Base-by-base conservation (phyloP, 1,284 basidiomycete species). In the Irpex lacteus region DNA sequence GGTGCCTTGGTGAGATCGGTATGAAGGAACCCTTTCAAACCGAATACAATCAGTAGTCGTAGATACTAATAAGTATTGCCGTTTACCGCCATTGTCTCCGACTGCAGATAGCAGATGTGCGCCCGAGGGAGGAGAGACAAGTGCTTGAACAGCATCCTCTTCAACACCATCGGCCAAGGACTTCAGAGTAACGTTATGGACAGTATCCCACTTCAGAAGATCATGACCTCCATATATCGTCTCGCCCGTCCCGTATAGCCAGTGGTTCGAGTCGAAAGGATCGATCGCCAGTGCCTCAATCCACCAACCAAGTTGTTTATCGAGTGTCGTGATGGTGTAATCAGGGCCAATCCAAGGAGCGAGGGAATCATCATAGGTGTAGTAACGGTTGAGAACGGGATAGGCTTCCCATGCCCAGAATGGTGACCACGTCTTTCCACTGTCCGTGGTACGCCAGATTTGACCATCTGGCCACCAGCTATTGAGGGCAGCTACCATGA, bases 401-500 rank as follows among this genome's bases (percentile, higher is more conserved):
- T 85, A 85, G 21, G 68, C 69, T 18, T 68, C 72, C 84, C 83
- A 87, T 7, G 74, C 75, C 86, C 86, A 89, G 18, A 88, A 74
- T 0, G 79, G 74, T n/a, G 81, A 79, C 85, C 85, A 87, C 0
- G 81, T 82, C 37, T 77, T 69, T 55, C 85, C 85, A 57, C 84
- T 76, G 69, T 89, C 76, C 2, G 77, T 84, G 5, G 84, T 85
- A 11, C 87, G 82, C 78, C 81, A 88, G 21, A 88, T 87, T 67
- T 87, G 85, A n/a, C 86, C 87, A 69, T 89, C 86, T 4, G 86
- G 86, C 80, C 77, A 76, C 75, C 73, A 78, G 15, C 81, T 82
- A 70, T 88, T 88, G 47, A 88, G 78, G 0, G 86, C 84, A 47
- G 87, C 86, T 6, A 87, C 86, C 87, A 89, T 88, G 67, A 89